phyloP scores from a whole-genome alignment of 352 stramenopile genomes.

The Stramenopiles sp. region DNA sequence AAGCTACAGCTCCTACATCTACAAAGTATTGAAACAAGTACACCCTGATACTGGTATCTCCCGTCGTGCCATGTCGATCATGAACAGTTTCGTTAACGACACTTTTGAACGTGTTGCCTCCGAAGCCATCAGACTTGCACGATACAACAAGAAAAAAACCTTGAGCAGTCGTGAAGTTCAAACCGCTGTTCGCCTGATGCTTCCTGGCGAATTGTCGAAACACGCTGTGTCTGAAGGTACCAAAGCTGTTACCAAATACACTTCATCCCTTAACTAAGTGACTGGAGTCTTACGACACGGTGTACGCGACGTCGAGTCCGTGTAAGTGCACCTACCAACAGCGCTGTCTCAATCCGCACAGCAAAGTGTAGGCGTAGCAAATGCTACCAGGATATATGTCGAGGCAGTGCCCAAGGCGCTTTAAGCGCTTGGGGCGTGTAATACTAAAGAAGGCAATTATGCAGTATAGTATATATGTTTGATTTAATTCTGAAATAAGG shows the following conservation, averaged over 20 bases:
- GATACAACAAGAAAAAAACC: conserved; percentile 97
- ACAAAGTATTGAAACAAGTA: conserved; percentile 79
- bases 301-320: too few species aligned
- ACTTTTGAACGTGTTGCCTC: conserved; percentile 93
- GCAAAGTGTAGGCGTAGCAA: too few species aligned
- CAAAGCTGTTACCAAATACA: conserved; percentile 3
- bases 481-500: too few species aligned
- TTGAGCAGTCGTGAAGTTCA: conserved; percentile 88
- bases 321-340: too few species aligned
- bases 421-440: too few species aligned
- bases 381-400: too few species aligned
- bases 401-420: too few species aligned
- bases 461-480: too few species aligned
- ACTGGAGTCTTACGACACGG: too few species aligned
- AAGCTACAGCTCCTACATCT: conserved; percentile 70
- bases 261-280: neutral
- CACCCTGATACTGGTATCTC: conserved; percentile 89
- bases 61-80: conserved; percentile 92
- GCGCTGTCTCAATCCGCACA: too few species aligned
- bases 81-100: conserved; percentile 98
- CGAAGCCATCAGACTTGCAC: conserved; percentile 79
- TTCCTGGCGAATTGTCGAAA: conserved; percentile 88
- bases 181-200: conserved; percentile 79
- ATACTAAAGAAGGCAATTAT: too few species aligned
- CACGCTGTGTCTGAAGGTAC: conserved; percentile 50